Conservation (phyloP, 306 rosid species). For the Ochetophila trinervis region DNA sequence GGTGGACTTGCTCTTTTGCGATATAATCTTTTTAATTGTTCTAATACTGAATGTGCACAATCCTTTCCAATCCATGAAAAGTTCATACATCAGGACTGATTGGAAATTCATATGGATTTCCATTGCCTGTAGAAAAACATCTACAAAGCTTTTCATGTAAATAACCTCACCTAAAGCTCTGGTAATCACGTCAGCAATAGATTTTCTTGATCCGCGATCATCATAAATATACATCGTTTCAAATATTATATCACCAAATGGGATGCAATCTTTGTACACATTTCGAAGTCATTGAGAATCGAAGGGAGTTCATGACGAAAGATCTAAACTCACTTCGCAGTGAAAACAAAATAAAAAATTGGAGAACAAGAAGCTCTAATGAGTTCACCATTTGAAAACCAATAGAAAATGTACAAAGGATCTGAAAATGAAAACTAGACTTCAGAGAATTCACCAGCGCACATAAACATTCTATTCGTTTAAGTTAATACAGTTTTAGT, state of each 20-base stretch:
- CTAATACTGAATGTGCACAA: too few relatives aligned
- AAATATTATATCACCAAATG: constrained; percentile 60
- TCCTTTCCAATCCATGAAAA: too few relatives aligned
- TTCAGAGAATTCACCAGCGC: neutral
- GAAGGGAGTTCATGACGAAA: constrained; percentile 66
- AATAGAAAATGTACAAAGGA: constrained; percentile 23
- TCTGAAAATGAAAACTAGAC: neutral
- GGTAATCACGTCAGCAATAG: constrained; percentile 70
- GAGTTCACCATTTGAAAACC: constrained; percentile 60
- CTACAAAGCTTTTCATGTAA: constrained; percentile 91
- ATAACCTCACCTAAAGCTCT: constrained; percentile 50
- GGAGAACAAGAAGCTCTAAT: constrained; percentile 47
- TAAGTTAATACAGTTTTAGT: constrained; percentile 35
- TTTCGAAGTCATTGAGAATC: constrained; percentile 53
- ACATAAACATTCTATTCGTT: neutral
- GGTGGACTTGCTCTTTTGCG: too few relatives aligned
- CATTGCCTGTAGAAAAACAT: constrained; percentile 77
- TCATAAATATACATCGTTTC: constrained; percentile 66
- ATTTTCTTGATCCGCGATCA: constrained; percentile 75
- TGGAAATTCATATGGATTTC: constrained; percentile 69
- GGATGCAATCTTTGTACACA: constrained; percentile 51
- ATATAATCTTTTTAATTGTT: too few relatives aligned
- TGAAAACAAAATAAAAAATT: constrained; percentile 54
- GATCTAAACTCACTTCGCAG: constrained; percentile 61
- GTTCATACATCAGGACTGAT: too few relatives aligned